phyloP scores from a whole-genome alignment of 2,329 filamentous ascomycete species.

The Cryphonectria parasitica region DNA sequence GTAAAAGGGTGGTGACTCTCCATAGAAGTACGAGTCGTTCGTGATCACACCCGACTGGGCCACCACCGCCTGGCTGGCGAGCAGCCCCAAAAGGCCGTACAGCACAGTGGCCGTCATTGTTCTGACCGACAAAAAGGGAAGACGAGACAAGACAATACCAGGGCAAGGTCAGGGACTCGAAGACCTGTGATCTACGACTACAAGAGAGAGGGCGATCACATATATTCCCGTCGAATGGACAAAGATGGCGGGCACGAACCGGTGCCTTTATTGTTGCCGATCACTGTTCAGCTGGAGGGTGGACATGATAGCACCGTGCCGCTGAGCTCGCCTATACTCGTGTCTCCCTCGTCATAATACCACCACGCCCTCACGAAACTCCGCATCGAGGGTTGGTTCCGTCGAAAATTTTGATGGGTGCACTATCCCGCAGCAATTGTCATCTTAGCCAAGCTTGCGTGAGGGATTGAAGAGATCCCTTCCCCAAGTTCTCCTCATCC shows the following conservation, averaged over 20 bases:
- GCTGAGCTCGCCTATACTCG: background rate
- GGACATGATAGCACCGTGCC: background rate
- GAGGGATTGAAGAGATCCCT: slow-evolving; percentile 14
- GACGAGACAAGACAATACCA: slow-evolving; percentile 6
- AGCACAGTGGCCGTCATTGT: slow-evolving; percentile 19
- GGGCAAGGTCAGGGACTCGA: background rate
- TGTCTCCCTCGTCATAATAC: background rate
- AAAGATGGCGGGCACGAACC: background rate
- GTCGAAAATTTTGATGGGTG: background rate
- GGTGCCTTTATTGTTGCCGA: background rate
- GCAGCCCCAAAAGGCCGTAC: slow-evolving; percentile 21
- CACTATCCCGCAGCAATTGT: background rate
- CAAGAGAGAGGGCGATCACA: background rate
- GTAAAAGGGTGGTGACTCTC: slow-evolving; percentile 25
- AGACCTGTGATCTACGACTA: background rate
- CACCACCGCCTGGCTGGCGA: slow-evolving; percentile 15
- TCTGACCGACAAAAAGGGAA: too few species aligned
- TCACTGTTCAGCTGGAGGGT: background rate
- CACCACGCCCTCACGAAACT: slow-evolving; percentile 8
- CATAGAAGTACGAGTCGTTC: slow-evolving; percentile 27
- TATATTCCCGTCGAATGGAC: background rate
- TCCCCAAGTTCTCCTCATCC: background rate
- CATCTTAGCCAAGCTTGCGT: background rate
- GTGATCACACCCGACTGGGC: slow-evolving; percentile 28
- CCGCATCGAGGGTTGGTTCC: slow-evolving; percentile 5